Evolutionary conservation across 1,284 basidiomycete genomes (phyloP), one percentile per base, ranked within the genome.

Genomic region (Rhodotorula sp.): DNA sequence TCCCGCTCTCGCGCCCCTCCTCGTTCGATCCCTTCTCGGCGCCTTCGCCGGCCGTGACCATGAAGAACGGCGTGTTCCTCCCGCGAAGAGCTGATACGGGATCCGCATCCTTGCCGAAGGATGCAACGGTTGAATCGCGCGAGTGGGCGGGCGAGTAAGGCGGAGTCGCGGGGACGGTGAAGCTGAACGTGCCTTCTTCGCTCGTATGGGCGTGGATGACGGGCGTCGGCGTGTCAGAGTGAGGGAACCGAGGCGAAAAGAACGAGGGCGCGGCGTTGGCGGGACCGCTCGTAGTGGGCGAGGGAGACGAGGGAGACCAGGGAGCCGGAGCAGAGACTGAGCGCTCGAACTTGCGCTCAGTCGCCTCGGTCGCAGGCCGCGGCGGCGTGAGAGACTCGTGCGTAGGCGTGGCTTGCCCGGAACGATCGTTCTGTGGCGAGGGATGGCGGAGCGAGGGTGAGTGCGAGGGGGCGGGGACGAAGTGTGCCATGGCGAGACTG

Each of bases 41-140:
- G 20, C 34, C 60, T 2, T 27, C 61, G 9, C n/a, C 51, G 29
- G 30, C 17, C 5, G 44, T 17, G 30, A 53, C 1, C 44, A 62
- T 46, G 61, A 62, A 62, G 53, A 62, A 62, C 24, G 61, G 61
- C 29, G 61, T 62, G 22, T 24, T 2, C 24, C 44, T 19, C 22
- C 61, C 30, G 2, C 53, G 44, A 29, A 62, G 61, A 17, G 44
- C 24, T 3, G 4, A 11, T 22, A 62, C 24, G 0, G 61, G 61
- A 53, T 55, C 22, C 10, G n/a, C n/a, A 22, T 51, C n/a, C 20
- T 51, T 15, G 49, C 10, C 49, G 24, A 27, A 27, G n/a, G 49
- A 4, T 9, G 39, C 13, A n/a, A 27, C 49, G 49, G 39, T 30
- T n/a, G 51, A 44, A 22, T 27, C 20, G 48, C 24, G 51, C n/a